Percentiles rank a stretch among this genome's conserved stretches.
Conservation (phyloP, 73 alveolate species). For the Loxodes magnus region DNA sequence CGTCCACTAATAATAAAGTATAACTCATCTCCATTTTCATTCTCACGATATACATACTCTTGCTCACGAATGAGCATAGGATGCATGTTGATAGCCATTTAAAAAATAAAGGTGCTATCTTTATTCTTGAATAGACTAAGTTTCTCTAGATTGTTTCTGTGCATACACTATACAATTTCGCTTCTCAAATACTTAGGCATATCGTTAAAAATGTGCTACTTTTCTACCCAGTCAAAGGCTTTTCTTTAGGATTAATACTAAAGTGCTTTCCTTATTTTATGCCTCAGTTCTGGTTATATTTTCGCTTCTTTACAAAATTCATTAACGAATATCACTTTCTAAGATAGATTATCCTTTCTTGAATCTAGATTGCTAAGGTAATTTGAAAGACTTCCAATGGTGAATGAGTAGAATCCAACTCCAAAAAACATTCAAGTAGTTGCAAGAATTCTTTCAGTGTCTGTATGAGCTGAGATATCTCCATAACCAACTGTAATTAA, state of each 20-base stretch:
- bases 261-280: constrained; percentile 21
- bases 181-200: constrained; percentile 22
- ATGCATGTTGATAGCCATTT: constrained; percentile 32
- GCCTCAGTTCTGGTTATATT: constrained; percentile 11
- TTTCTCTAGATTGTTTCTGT: constrained; percentile 18
- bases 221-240: constrained; percentile 26
- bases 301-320: constrained; percentile 27
- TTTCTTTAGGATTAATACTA: constrained; percentile 14
- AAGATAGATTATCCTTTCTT: constrained; percentile 7
- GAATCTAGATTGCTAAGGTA: constrained; percentile 23
- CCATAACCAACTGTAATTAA: constrained; percentile 56
- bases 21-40: constrained; percentile 31
- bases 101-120: constrained; percentile 29
- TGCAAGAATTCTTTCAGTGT: constrained; percentile 25
- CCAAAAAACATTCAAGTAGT: constrained; percentile 53
- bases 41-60: constrained; percentile 28
- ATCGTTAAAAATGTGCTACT: constrained; percentile 22
- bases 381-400: constrained; percentile 43
- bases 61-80: constrained; percentile 18
- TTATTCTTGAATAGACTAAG: constrained; percentile 37
- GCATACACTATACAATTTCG: constrained; percentile 37
- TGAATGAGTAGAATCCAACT: constrained; percentile 36
- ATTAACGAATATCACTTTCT: constrained; percentile 14
- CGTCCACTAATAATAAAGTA: constrained; percentile 37
- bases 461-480: constrained; percentile 37